A percentile compares a stretch with the other conserved stretches of the same genome.
Evolutionary conservation across 2,329 filamentous ascomycete genomes (phyloP).

Genomic region (Nemania serpens): DNA sequence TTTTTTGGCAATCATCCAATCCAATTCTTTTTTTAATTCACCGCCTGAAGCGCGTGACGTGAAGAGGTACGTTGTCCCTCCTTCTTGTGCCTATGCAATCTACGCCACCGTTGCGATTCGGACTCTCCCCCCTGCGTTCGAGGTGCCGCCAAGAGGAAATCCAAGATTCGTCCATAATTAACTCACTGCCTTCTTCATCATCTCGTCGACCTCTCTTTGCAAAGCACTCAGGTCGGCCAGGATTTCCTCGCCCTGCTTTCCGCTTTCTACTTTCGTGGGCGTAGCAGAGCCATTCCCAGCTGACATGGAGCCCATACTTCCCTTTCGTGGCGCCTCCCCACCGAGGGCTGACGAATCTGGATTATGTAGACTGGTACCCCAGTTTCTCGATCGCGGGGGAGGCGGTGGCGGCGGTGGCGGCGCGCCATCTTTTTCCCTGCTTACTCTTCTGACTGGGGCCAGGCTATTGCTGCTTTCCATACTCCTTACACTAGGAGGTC

Average conservation of each 20-base stretch:
- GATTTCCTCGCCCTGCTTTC: slow-evolving; percentile 59
- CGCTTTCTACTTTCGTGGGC: slow-evolving; percentile 31
- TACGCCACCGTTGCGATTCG: not conserved
- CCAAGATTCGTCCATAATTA: not conserved
- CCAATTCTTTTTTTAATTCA: not conserved
- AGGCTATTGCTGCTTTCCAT: slow-evolving; percentile 43
- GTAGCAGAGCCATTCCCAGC: slow-evolving; percentile 26
- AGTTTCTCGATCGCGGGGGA: slow-evolving; percentile 50
- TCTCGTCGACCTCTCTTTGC: slow-evolving; percentile 75
- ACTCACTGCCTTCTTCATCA: slow-evolving; percentile 48
- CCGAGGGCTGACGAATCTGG: slow-evolving; percentile 41
- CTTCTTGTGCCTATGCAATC: not conserved
- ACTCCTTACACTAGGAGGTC: slow-evolving; percentile 50
- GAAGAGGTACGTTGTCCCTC: not conserved
- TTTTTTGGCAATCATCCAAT: slow-evolving; percentile 4
- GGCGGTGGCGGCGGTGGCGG: slow-evolving; percentile 52
- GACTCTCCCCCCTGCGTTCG: not conserved
- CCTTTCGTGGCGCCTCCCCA: slow-evolving; percentile 33
- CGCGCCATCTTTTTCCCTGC: slow-evolving; percentile 37
- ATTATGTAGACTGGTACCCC: slow-evolving; percentile 53
- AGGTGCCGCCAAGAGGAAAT: not conserved
- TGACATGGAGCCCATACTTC: slow-evolving; percentile 40
- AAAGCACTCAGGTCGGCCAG: slow-evolving; percentile 73
- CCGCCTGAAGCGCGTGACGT: not conserved
- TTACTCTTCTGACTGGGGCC: slow-evolving; percentile 40